Conservation (phyloP, 1,139 yeast species). For the Geotrichum klebahnii region DNA sequence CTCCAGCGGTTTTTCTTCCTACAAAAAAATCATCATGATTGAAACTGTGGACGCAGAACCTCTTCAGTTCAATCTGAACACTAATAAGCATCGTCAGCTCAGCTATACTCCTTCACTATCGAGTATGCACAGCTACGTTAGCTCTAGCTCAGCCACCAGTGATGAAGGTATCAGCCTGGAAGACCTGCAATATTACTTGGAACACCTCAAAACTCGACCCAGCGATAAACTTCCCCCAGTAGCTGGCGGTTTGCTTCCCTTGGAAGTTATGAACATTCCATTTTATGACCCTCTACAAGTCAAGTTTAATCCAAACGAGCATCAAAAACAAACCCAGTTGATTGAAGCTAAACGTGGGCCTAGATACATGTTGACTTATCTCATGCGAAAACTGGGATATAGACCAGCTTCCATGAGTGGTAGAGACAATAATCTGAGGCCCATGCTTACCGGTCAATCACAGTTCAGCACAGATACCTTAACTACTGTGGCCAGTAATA, state of each 20-base stretch:
- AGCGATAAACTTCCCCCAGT: conserved; percentile 7
- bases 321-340: background rate
- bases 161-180: background rate
- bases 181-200: conserved; percentile 3
- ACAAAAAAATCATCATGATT: conserved; percentile 9
- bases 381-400: background rate
- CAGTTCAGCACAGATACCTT: background rate
- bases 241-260: conserved; percentile 6
- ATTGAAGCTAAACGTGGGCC: conserved; percentile 7
- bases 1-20: too few species aligned
- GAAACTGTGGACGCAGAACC: conserved; percentile 17
- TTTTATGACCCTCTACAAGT: conserved; percentile 5
- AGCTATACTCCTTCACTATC: background rate
- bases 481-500: background rate
- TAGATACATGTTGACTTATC: conserved; percentile 5
- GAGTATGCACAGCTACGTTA: conserved; percentile 1
- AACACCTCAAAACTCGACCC: background rate
- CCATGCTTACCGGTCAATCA: background rate
- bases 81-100: background rate
- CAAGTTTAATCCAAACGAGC: background rate
- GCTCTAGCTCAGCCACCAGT: background rate
- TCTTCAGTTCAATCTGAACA: background rate
- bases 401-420: background rate
- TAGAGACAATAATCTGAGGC: background rate
- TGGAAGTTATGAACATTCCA: conserved; percentile 10